Evolutionary conservation across 345 rosid species (phyloP), one percentile per base, ranked within the genome.

Genomic region (Geranium brycei): DNA sequence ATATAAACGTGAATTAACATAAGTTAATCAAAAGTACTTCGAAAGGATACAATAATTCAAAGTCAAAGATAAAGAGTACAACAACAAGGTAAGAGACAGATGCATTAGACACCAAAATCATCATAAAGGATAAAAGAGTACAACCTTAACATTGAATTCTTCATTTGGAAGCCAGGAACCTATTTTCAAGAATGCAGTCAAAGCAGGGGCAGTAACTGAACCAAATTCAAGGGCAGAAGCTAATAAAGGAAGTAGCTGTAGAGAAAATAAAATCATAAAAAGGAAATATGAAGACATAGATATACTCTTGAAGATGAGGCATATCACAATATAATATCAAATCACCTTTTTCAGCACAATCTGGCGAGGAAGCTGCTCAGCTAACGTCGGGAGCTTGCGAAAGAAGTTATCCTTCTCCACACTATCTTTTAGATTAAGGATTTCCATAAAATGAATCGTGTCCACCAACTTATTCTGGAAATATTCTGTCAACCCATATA

Each of bases 391-490:
- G 72, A 91, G 97, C 75, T 93, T 93, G 59, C 95, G 96, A 76
- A 93, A 91, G 83, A 93, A 93, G 60, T 92, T 81, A 72, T 93
- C 99, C 76, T 85, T 93, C 79, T 93, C 97, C 30, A 85, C 81
- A 67, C 99, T 91, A 73, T 93, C 99, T 76, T 93, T 93, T 76
- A 93, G 75, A 68, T 78, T 88, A 57, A 93, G 96, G 74, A 95
- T 91, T 73, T 95, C 97, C 97, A 95, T 91, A 70, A 95, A 95
- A 82, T 91, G 99, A 76, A 95, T 91, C 19, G 99, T 93, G 80
- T 95, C 96, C 79, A 95, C 99, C 91, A 95, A 81, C 81, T 95
- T 95, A 77, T 95, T 95, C 77, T 95, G 97, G 73, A 91, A 91
- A 79, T 95, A 95, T 76, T 88, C 99, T 95, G 89, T 64, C 77